A percentile compares a stretch with the other conserved stretches of the same genome.
These are phyloP conservation scores for Cytidiella melzeri DNA, from an alignment of 768 basidiomycete genomes.

Conservation along the genomic window DNA sequence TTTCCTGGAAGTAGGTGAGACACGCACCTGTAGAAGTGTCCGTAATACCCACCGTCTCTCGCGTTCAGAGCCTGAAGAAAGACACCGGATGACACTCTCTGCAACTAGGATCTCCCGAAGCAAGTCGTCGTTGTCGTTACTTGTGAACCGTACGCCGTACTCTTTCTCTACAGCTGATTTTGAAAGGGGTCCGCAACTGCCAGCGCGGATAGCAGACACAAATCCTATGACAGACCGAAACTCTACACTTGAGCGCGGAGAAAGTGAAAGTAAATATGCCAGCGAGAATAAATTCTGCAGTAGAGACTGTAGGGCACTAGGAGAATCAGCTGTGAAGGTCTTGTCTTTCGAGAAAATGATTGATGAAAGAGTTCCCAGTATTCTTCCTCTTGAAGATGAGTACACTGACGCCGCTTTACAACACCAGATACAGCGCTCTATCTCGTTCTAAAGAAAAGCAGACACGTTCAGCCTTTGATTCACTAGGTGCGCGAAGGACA, in stretches of 20 bases:
- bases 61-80: slow-evolving; percentile 41
- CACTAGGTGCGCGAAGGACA: neutral
- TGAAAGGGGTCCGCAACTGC: slow-evolving; percentile 45
- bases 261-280: slow-evolving; percentile 32
- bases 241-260: slow-evolving; percentile 26
- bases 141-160: slow-evolving; percentile 34
- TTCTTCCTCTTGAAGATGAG: slow-evolving; percentile 38
- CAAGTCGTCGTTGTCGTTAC: slow-evolving; percentile 31
- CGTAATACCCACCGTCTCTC: slow-evolving; percentile 47
- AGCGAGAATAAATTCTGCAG: slow-evolving; percentile 47
- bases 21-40: slow-evolving; percentile 43
- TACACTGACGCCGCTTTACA: slow-evolving; percentile 50
- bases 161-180: slow-evolving; percentile 41
- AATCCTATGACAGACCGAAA: slow-evolving; percentile 33
- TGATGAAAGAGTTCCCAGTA: slow-evolving; percentile 44
- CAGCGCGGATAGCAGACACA: slow-evolving; percentile 38
- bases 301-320: slow-evolving; percentile 45
- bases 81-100: slow-evolving; percentile 34
- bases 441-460: slow-evolving; percentile 31
- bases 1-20: neutral
- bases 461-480: slow-evolving; percentile 3
- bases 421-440: slow-evolving; percentile 68
- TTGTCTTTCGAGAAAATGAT: slow-evolving; percentile 39
- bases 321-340: slow-evolving; percentile 35
- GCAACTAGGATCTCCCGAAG: slow-evolving; percentile 43